These are phyloP conservation scores for Fusarium multiceps DNA, from an alignment of 2,329 filamentous ascomycete genomes.

Conservation along the genomic window DNA sequence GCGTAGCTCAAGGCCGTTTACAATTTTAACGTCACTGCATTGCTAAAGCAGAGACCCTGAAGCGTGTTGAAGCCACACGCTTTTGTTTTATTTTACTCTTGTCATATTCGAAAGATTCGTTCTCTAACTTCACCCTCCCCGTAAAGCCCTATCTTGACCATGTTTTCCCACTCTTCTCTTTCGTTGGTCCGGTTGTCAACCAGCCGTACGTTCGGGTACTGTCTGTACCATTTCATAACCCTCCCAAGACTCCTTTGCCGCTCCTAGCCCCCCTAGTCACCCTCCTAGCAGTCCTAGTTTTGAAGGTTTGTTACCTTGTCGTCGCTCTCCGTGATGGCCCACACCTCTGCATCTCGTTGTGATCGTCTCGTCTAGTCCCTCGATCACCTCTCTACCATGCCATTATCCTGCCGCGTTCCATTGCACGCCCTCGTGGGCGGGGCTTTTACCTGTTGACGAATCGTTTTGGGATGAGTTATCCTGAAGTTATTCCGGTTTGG, in stretches of 20 bases:
- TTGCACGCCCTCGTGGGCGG: slow-evolving; percentile 54
- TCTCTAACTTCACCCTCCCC: slow-evolving; percentile 47
- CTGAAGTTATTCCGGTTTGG: slow-evolving; percentile 51
- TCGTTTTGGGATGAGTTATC: slow-evolving; percentile 58
- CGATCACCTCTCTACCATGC: slow-evolving; percentile 48
- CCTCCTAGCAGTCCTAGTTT: slow-evolving; percentile 48
- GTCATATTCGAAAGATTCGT: slow-evolving; percentile 30
- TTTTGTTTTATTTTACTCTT: slow-evolving; percentile 24
- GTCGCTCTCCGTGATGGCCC: slow-evolving; percentile 48
- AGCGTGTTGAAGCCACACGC: slow-evolving; percentile 42
- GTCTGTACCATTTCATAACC: slow-evolving; percentile 33
- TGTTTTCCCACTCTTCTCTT: slow-evolving; percentile 33
- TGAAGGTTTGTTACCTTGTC: slow-evolving; percentile 34
- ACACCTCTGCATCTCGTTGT: slow-evolving; percentile 51
- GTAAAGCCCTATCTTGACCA: slow-evolving; percentile 34
- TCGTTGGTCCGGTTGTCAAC: slow-evolving; percentile 43
- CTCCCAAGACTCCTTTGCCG: slow-evolving; percentile 40
- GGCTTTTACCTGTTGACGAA: slow-evolving; percentile 56
- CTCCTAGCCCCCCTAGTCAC: slow-evolving; percentile 47
- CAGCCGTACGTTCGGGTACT: slow-evolving; percentile 30
- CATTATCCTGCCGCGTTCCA: slow-evolving; percentile 49
- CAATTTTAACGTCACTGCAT: slow-evolving; percentile 43
- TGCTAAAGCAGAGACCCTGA: slow-evolving; percentile 32
- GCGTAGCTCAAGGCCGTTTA: slow-evolving; percentile 40
- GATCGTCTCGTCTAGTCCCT: slow-evolving; percentile 48